Percentiles rank a stretch among this genome's conserved stretches.
Evolutionary conservation across 163 green algal species (phyloP).

Genomic region (Trebouxiophyceae sp.): DNA sequence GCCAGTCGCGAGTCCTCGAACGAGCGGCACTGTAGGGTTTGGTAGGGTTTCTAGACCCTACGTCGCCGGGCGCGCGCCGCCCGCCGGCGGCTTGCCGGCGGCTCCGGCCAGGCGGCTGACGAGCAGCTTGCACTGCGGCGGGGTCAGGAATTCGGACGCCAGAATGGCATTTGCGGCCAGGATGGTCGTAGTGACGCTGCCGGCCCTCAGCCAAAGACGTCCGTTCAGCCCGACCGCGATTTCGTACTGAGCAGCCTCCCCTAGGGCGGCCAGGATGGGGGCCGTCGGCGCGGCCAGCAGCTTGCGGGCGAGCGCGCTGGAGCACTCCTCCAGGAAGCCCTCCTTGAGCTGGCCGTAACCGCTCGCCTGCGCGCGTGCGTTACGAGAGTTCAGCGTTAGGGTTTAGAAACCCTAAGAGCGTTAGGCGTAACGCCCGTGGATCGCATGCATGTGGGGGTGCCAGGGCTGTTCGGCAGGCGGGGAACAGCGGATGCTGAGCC

Average conservation of each 20-base stretch:
- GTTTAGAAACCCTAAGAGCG: background rate
- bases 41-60: too few species aligned
- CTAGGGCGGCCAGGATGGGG: constrained; percentile 53
- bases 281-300: constrained; percentile 49
- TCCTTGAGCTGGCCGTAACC: constrained; percentile 68
- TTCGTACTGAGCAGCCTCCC: constrained; percentile 62
- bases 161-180: constrained; percentile 43
- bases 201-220: constrained; percentile 60
- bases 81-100: too few species aligned
- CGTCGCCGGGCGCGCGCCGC: too few species aligned
- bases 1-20: too few species aligned
- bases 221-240: constrained; percentile 81
- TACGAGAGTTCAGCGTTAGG: too few species aligned
- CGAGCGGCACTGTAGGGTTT: too few species aligned
- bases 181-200: constrained; percentile 17
- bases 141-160: background rate
- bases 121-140: constrained; percentile 1
- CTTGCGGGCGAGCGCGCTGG: constrained; percentile 32
- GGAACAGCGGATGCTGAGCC: background rate
- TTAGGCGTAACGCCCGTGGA: background rate
- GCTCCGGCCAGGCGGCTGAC: background rate
- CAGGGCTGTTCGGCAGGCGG: background rate
- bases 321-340: constrained; percentile 40
- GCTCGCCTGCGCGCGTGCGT: constrained; percentile 28
- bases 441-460: background rate